Evolutionary conservation across 306 rosid species (phyloP).

Genomic region (Mimosa bimucronata): DNA sequence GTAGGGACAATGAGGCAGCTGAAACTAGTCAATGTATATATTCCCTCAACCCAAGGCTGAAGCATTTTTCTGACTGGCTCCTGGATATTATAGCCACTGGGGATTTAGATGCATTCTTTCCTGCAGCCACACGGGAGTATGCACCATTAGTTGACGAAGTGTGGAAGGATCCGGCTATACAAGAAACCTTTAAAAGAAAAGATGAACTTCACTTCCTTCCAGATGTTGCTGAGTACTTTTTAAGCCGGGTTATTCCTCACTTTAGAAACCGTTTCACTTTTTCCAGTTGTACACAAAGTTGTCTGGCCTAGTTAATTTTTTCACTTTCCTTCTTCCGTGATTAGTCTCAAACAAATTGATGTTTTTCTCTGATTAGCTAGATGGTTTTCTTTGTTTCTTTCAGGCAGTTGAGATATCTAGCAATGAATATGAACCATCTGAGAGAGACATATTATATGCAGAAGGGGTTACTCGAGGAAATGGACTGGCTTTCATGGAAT

Average conservation of each 20-base stretch:
- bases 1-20: slow-evolving; percentile 47
- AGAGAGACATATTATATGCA: slow-evolving; percentile 86
- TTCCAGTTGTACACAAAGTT: background rate
- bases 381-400: slow-evolving; percentile 32
- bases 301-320: background rate
- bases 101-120: slow-evolving; percentile 54
- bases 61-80: slow-evolving; percentile 98
- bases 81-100: slow-evolving; percentile 96
- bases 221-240: slow-evolving; percentile 86
- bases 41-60: slow-evolving; percentile 90
- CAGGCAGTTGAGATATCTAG: slow-evolving; percentile 98
- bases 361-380: slow-evolving; percentile 19
- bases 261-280: slow-evolving; percentile 18
- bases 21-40: slow-evolving; percentile 61
- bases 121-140: slow-evolving; percentile 22
- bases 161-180: slow-evolving; percentile 95
- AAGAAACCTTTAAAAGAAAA: slow-evolving; percentile 89
- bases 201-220: slow-evolving; percentile 94
- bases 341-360: background rate
- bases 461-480: slow-evolving; percentile 98
- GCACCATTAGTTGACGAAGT: slow-evolving; percentile 97
- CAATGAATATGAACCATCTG: slow-evolving; percentile 96
- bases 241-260: slow-evolving; percentile 72
- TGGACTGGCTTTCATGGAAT: slow-evolving; percentile 95
- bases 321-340: background rate